A percentile compares a stretch with the other conserved stretches of the same genome.
Evolutionary conservation across 1,139 yeast species (phyloP).

Genomic region (Suhomyces yuchorum): DNA sequence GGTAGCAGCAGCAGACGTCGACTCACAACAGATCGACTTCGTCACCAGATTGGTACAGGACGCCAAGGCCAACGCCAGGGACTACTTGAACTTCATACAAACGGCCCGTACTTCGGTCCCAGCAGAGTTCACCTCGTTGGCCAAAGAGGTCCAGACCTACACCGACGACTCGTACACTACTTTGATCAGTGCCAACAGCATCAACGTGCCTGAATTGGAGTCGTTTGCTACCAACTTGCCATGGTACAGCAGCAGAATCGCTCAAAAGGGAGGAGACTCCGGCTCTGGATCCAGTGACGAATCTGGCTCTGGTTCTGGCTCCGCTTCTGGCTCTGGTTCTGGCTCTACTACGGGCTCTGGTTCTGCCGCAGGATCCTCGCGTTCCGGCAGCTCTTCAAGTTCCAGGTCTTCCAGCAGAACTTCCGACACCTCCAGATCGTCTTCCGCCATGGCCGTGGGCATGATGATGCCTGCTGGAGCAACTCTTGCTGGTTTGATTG

Average conservation of each 20-base stretch:
- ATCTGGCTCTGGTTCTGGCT: constrained; percentile 1
- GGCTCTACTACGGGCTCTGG: not conserved
- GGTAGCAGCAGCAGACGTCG: constrained; percentile 6
- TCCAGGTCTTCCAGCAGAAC: not conserved
- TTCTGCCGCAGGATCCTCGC: constrained; percentile 1
- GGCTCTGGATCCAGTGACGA: constrained; percentile 6
- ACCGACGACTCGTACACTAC: constrained; percentile 43
- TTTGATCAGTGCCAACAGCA: constrained; percentile 25
- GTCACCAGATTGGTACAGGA: constrained; percentile 34
- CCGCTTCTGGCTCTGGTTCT: constrained; percentile 1
- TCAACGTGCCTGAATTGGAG: constrained; percentile 27
- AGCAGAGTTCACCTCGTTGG: constrained; percentile 26
- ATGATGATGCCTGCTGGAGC: constrained; percentile 12
- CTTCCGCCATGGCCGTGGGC: constrained; percentile 8
- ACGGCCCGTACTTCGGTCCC: constrained; percentile 30
- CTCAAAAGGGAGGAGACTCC: constrained; percentile 3
- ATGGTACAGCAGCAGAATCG: constrained; percentile 39
- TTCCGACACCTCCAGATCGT: constrained; percentile 3
- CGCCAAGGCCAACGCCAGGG: constrained; percentile 23
- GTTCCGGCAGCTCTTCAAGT: constrained; percentile 2
- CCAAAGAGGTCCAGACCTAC: constrained; percentile 36
- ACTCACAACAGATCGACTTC: constrained; percentile 24
- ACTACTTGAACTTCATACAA: constrained; percentile 26
- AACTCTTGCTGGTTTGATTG: constrained; percentile 13
- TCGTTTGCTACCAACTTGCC: constrained; percentile 42